phyloP scores from a whole-genome alignment of 163 green algal genomes.

The Chlorella variabilis region DNA sequence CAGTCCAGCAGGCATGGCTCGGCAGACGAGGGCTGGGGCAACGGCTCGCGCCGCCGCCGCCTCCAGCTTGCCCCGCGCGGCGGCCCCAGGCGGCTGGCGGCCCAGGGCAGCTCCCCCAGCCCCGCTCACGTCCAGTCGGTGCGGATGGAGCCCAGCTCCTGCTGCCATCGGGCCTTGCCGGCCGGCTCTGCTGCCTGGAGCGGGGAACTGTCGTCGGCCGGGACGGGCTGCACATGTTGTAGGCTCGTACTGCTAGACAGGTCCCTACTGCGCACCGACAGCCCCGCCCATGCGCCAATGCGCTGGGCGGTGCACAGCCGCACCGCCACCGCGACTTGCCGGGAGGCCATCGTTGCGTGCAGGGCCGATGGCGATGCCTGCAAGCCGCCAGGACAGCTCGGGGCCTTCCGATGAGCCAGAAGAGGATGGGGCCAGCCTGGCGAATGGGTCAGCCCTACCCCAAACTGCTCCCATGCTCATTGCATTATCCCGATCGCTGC shows the following conservation, averaged over 20 bases:
- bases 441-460: no score
- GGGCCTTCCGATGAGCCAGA: no score
- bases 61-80: not conserved
- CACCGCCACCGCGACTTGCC: not conserved
- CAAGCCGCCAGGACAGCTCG: no score
- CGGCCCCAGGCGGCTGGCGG: not conserved
- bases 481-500: not conserved
- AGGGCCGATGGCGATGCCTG: no score
- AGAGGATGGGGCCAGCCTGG: not conserved
- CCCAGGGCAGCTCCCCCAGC: not conserved
- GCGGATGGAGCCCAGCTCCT: constrained; percentile 77
- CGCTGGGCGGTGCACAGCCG: not conserved
- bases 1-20: not conserved
- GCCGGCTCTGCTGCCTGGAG: not conserved
- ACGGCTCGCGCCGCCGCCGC: not conserved
- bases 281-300: constrained; percentile 20
- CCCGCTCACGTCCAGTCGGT: constrained; percentile 86
- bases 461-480: not conserved
- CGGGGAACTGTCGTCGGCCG: not conserved
- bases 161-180: constrained; percentile 54
- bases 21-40: not conserved
- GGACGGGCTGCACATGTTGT: constrained; percentile 44
- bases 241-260: not conserved
- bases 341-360: no score
- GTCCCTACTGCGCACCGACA: not conserved